Base-by-base conservation (phyloP, 352 stramenopile species). In the Pseudoperonospora humuli region DNA sequence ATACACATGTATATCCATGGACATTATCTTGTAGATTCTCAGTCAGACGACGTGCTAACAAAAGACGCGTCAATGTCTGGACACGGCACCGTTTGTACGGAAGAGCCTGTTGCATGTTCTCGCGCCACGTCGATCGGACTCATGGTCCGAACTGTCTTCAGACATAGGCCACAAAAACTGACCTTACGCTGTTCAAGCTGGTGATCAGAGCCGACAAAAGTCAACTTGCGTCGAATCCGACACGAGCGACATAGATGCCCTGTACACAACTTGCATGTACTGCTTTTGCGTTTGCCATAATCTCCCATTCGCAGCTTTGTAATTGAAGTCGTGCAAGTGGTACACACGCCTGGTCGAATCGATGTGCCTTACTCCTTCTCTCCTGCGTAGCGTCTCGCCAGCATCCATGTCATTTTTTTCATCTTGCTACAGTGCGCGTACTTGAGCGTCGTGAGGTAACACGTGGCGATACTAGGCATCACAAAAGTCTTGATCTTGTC, bases 371-470 rank as follows among this genome's bases (percentile, higher is more conserved):
- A 24, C 25, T 63, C 45, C 7, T 65, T 69, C 1, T 50, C 41
- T 38, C 35, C 27, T 1, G 34, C 45, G 18, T 69, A 63, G 0
- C 45, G 54, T 18, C 62, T 61, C 1, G 33, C 27, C 3, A 69
- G 26, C 28, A 62, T 40, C 54, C 59, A 65, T 4, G 45, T 35
- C 17, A 71, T 39, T 44, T 71, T 67, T 26, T 71, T 67, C 53
- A 65, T 67, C 18, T 68, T 52, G 3, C 57, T 62, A 26, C 61
- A 71, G 31, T 71, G 47, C 0, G 57, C 61, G 28, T 70, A 70
- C 25, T 64, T 61, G 7, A 61, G 50, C 0, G 56, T 56, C 0
- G 52, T 31, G 15, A 70, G 44, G 25, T 65, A 54, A 1, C 48
- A 36, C 0, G 52, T 19, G 1, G 57, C 57, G 14, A 62, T 58